phyloP scores from a whole-genome alignment of 2,329 filamentous ascomycete genomes.

The Penicillium griseofulvum region DNA sequence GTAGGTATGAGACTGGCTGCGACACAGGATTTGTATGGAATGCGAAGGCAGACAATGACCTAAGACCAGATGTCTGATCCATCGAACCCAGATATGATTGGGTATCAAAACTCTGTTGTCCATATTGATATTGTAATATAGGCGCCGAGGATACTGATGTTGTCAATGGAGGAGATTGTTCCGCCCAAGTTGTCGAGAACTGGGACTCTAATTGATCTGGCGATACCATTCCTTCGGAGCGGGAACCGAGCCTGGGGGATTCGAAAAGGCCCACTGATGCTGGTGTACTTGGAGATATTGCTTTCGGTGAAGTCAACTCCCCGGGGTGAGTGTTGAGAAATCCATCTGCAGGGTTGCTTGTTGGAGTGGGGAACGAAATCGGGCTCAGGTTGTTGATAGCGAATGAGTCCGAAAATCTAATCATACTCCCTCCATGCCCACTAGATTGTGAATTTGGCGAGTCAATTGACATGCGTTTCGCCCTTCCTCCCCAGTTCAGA shows the following conservation, averaged over 20 bases:
- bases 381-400: constrained; percentile 9
- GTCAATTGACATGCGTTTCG: constrained; percentile 53
- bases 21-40: constrained; percentile 34
- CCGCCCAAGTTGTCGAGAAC: constrained; percentile 22
- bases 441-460: constrained; percentile 31
- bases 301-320: constrained; percentile 14
- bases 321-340: constrained; percentile 10
- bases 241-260: constrained; percentile 11
- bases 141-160: constrained; percentile 13
- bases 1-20: constrained; percentile 38
- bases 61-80: constrained; percentile 26
- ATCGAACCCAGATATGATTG: constrained; percentile 21
- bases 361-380: constrained; percentile 11
- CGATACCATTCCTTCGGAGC: constrained; percentile 10
- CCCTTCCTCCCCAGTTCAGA: constrained; percentile 75
- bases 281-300: constrained; percentile 17
- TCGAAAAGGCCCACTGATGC: constrained; percentile 14
- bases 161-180: constrained; percentile 17
- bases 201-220: constrained; percentile 14
- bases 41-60: constrained; percentile 28
- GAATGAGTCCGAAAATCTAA: constrained; percentile 14
- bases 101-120: constrained; percentile 15
- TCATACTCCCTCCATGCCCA: constrained; percentile 21
- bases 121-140: constrained; percentile 19
- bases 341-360: constrained; percentile 12